A percentile compares a stretch with the other conserved stretches of the same genome.
These are phyloP conservation scores for Yamadazyma friedrichii DNA, from an alignment of 1,139 yeast genomes.

Conservation along the genomic window DNA sequence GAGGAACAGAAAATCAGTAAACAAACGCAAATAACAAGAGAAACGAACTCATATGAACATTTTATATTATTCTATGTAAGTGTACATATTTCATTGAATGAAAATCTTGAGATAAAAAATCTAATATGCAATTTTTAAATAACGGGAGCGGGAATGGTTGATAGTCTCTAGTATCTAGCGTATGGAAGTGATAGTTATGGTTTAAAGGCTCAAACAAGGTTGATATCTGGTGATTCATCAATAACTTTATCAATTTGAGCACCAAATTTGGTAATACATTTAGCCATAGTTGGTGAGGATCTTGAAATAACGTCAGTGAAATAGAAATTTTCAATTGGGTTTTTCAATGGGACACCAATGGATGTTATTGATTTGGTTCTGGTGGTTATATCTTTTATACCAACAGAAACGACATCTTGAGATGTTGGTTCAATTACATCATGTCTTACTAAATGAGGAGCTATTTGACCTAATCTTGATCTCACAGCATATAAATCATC, in stretches of 20 bases:
- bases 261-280: conserved; percentile 69
- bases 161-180: no score
- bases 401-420: conserved; percentile 54
- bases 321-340: conserved; percentile 80
- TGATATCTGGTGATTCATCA: conserved; percentile 49
- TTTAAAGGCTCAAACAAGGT: conserved; percentile 17
- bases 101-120: background rate
- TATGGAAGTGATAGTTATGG: background rate
- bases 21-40: background rate
- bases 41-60: conserved; percentile 2
- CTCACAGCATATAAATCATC: conserved; percentile 73
- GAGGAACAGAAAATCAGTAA: no score
- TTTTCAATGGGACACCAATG: conserved; percentile 53
- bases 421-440: conserved; percentile 74
- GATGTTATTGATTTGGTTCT: conserved; percentile 40
- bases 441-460: conserved; percentile 79
- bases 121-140: conserved; percentile 5
- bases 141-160: background rate
- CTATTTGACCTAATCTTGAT: conserved; percentile 69
- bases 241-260: conserved; percentile 58
- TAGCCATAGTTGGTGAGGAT: conserved; percentile 89
- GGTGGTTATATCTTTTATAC: conserved; percentile 48
- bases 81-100: conserved; percentile 3
- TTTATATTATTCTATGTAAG: conserved; percentile 5
- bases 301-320: conserved; percentile 87